Conservation (phyloP, 345 rosid genomes). For the Trapa bicornis region DNA sequence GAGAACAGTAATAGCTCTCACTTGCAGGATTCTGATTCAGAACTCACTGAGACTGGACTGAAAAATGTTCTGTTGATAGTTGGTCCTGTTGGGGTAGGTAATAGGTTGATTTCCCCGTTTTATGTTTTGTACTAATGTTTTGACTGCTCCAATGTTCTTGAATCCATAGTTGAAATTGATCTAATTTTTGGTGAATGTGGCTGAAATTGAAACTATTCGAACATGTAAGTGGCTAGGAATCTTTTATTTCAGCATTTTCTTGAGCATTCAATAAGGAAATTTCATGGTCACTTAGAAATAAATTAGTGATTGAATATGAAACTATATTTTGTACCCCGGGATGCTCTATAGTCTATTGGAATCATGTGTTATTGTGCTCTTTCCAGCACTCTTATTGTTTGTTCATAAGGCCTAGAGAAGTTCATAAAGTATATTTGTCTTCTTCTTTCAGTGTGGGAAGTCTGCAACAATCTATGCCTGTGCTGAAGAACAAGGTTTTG, state of each 20-base stretch:
- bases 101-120: not conserved
- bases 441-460: conserved; percentile 69
- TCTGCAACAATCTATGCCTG: conserved; percentile 89
- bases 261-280: too few relatives aligned
- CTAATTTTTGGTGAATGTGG: conserved; percentile 2
- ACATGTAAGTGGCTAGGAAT: not conserved
- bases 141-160: not conserved
- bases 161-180: not conserved
- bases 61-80: conserved; percentile 73
- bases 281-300: not conserved
- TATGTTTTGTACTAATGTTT: not conserved
- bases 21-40: conserved; percentile 52
- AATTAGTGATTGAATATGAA: not conserved
- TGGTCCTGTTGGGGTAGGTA: conserved; percentile 40
- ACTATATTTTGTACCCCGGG: not conserved
- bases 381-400: not conserved
- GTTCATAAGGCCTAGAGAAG: not conserved
- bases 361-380: not conserved
- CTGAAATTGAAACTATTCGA: not conserved
- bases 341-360: too few relatives aligned
- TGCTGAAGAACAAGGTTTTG: conserved; percentile 81
- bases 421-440: conserved; percentile 7
- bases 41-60: conserved; percentile 28
- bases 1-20: conserved; percentile 31
- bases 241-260: not conserved